These are phyloP conservation scores for Pestalotiopsis sp. DNA, from an alignment of 2,329 filamentous ascomycete species.

Conservation along the genomic window DNA sequence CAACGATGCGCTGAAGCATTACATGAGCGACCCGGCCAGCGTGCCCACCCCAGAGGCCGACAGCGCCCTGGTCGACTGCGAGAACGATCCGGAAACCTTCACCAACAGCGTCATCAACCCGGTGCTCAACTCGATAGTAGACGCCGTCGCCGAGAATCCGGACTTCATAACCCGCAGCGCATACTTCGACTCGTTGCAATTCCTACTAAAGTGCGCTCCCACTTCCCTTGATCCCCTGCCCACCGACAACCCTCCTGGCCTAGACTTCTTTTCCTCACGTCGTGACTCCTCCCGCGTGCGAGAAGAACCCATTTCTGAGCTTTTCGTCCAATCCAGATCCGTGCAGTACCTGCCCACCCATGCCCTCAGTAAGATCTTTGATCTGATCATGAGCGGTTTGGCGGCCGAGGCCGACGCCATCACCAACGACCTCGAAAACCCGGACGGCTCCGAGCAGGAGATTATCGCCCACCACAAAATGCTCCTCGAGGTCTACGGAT, in stretches of 20 bases:
- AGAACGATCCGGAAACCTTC: constrained; percentile 85
- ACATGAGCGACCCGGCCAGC: constrained; percentile 87
- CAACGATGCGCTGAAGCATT: constrained; percentile 94
- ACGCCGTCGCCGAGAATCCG: constrained; percentile 88
- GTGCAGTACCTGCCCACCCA: constrained; percentile 77
- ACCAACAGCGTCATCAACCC: constrained; percentile 79
- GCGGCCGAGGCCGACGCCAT: constrained; percentile 84
- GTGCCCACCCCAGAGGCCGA: constrained; percentile 88
- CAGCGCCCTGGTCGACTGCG: constrained; percentile 81
- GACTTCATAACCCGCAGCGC: constrained; percentile 80
- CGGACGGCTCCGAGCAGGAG: constrained; percentile 76
- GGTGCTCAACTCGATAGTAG: constrained; percentile 88
- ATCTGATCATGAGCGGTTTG: constrained; percentile 84
- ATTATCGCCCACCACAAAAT: constrained; percentile 85
- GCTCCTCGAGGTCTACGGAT: constrained; percentile 90
- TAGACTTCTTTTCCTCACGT: constrained; percentile 2
- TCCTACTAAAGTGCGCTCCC: constrained; percentile 90
- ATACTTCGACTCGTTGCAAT: constrained; percentile 91
- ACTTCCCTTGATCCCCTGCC: constrained; percentile 43
- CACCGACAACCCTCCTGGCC: constrained; percentile 19
- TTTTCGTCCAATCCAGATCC: constrained; percentile 72
- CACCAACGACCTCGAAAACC: constrained; percentile 80
- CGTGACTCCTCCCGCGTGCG: constrained; percentile 25
- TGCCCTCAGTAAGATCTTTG: constrained; percentile 89
- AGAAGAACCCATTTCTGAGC: constrained; percentile 61